A percentile compares a stretch with the other conserved stretches of the same genome.
Evolutionary conservation across 768 basidiomycete genomes (phyloP).

Genomic region (Hysterangium stoloniferum): DNA sequence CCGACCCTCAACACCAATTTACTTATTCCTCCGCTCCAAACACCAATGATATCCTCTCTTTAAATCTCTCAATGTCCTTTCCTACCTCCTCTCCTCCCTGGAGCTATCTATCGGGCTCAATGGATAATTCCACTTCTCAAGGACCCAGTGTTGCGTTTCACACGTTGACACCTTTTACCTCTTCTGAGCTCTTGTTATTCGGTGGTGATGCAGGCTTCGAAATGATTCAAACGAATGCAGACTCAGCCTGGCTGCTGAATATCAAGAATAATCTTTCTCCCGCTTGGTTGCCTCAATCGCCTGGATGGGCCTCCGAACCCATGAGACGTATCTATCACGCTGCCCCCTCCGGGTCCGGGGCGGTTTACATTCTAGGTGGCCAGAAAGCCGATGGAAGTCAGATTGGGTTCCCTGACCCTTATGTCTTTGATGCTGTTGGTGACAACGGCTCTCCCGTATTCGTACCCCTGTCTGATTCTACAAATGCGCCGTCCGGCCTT

Average conservation of each 20-base stretch:
- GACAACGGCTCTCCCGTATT: slow-evolving; percentile 44
- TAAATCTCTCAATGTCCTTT: slow-evolving; percentile 60
- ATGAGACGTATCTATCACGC: slow-evolving; percentile 71
- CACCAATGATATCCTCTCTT: slow-evolving; percentile 57
- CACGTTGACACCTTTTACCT: slow-evolving; percentile 59
- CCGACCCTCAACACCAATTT: slow-evolving; percentile 58
- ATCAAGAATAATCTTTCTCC: slow-evolving; percentile 32
- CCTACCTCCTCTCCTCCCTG: slow-evolving; percentile 58
- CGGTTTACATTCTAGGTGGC: slow-evolving; percentile 71
- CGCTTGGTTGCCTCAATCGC: slow-evolving; percentile 38
- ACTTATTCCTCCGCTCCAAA: slow-evolving; percentile 72
- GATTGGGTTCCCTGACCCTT: slow-evolving; percentile 53
- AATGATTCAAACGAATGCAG: slow-evolving; percentile 35
- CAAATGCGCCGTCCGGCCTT: slow-evolving; percentile 55
- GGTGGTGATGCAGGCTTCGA: slow-evolving; percentile 69
- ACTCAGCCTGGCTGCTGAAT: slow-evolving; percentile 58
- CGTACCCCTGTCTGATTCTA: slow-evolving; percentile 38
- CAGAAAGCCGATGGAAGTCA: slow-evolving; percentile 75
- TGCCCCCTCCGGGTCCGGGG: slow-evolving; percentile 37
- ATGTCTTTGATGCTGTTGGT: slow-evolving; percentile 37
- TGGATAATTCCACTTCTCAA: slow-evolving; percentile 36
- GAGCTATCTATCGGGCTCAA: slow-evolving; percentile 44
- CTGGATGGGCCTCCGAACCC: slow-evolving; percentile 59
- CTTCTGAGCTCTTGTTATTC: slow-evolving; percentile 50
- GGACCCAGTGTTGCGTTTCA: slow-evolving; percentile 74